These are phyloP conservation scores for Amoebophrya sp. DNA, from an alignment of 169 alveolate species.

Conservation along the genomic window DNA sequence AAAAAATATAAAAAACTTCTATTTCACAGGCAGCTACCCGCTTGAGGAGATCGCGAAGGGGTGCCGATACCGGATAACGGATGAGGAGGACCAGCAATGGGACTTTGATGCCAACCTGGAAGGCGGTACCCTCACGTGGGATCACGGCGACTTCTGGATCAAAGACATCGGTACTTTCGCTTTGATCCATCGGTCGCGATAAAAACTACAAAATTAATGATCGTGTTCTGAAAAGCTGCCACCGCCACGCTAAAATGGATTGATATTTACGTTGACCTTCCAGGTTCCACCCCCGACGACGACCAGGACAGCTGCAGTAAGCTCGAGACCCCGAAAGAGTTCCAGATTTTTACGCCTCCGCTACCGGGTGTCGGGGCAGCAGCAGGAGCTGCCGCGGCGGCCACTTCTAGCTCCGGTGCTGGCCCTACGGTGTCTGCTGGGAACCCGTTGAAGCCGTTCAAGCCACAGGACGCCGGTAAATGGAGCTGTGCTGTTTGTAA, in stretches of 20 bases:
- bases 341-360: background rate
- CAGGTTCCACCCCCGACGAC: no score
- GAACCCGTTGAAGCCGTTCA: background rate
- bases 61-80: no score
- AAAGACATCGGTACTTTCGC: background rate
- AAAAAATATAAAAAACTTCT: no score
- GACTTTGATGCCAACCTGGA: background rate
- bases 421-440: background rate
- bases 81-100: background rate
- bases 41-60: no score
- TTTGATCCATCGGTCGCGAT: background rate
- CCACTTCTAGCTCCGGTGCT: background rate
- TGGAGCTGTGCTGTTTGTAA: background rate
- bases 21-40: no score
- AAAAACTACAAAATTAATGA: background rate
- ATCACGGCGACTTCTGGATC: background rate
- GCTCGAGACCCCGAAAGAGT: background rate
- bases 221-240: no score
- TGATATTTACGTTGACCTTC: background rate
- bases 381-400: background rate
- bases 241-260: no score
- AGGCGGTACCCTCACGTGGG: background rate
- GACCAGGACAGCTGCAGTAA: no score
- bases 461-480: background rate
- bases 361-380: background rate